Evolutionary conservation across 2,329 filamentous ascomycete genomes (phyloP), one percentile per base, ranked within the genome.

Genomic region (Pseudogymnoascus sp.): DNA sequence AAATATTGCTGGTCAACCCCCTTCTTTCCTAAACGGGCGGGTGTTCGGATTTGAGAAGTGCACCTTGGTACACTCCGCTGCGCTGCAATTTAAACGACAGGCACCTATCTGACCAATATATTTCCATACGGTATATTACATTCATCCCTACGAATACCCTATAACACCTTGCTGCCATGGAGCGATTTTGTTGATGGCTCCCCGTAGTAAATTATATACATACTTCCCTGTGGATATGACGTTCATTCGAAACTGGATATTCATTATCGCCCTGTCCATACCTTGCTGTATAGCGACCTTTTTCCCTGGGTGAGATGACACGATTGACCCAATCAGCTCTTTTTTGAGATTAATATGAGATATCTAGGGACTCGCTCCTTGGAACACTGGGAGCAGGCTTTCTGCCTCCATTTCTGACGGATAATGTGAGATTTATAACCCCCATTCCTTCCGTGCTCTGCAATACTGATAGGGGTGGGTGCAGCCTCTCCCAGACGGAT

Each of bases 401-500:
- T 0, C 71, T 77, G n/a, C 75, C 75, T 7, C 51, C 63, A 0
- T 83, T 81, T 65, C 72, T 83, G 14, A 75, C 70, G 4, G 76
- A 81, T 70, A 82, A 82, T 66, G 51, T 57, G 51, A 57, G 51
- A 34, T 57, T 21, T 36, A 57, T 21, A 21, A 2, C 29, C 16
- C 11, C 51, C 1, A 18, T 57, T 18, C 5, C 29, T 12, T 8
- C 16, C 29, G 1, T 11, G 8, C 29, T 12, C 10, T n/a, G n/a
- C 12, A 21, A 21, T 57, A 21, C 51, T 57, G 11, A 57, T 36
- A 57, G 3, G 51, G n/a, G n/a, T 34, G 51, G n/a, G 16, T 2
- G 2, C n/a, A 57, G 51, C 79, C 81, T 18, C 69, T 80, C 1
- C 78, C 79, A 0, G 75, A 78, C 65, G 80, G 80, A 3, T 78